Conservation (phyloP, 2,329 filamentous ascomycete genomes). For the Arthrobotrys musiformis region DNA sequence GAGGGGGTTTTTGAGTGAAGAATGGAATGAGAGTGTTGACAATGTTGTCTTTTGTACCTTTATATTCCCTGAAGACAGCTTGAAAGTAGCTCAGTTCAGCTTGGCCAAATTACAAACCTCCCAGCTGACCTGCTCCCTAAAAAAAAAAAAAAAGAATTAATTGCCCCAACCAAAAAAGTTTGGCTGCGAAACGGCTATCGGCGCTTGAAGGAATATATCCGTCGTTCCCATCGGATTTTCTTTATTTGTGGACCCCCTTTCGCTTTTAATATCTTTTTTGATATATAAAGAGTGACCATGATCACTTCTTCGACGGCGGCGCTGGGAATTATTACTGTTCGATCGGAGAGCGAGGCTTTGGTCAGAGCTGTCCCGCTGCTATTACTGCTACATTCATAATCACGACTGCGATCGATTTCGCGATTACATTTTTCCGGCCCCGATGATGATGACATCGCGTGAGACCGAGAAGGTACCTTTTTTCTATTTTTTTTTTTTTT, state of each 20-base stretch:
- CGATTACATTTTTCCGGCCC: neutral
- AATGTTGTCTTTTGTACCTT: neutral
- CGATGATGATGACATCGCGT: slow-evolving; percentile 27
- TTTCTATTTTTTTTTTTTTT: neutral
- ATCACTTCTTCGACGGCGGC: neutral
- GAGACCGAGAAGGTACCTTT: neutral
- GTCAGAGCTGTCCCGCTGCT: too few relatives aligned
- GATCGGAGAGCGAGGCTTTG: neutral
- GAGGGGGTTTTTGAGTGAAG: too few relatives aligned
- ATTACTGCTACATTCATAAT: neutral
- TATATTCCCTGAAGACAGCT: neutral
- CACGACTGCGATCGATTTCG: neutral
- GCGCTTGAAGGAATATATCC: neutral
- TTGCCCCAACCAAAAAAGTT: neutral
- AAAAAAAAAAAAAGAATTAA: neutral
- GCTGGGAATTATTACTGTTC: neutral
- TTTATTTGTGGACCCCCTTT: neutral
- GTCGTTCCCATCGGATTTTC: neutral
- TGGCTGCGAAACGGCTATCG: neutral
- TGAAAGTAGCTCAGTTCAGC: neutral
- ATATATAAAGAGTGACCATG: neutral
- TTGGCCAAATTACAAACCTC: neutral
- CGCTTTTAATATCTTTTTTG: neutral
- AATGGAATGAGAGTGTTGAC: too few relatives aligned
- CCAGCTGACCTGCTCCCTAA: neutral